phyloP scores from a whole-genome alignment of 1,139 yeast species.

The Geotrichum phurueaensis region DNA sequence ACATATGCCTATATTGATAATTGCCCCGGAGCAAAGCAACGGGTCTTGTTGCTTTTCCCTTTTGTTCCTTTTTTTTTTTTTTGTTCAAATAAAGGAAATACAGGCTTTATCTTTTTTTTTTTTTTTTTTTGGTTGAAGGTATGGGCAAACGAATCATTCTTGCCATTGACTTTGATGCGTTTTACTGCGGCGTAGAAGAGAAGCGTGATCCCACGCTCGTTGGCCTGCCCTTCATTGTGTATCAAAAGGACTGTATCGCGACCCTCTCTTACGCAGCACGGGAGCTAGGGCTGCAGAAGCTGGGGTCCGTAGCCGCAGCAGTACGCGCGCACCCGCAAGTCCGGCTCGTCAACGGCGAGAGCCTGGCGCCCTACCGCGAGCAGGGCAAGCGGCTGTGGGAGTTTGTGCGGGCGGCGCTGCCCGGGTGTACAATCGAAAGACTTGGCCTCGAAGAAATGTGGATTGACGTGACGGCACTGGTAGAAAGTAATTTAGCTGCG shows the following conservation, averaged over 20 bases:
- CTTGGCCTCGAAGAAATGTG: slow-evolving; percentile 38
- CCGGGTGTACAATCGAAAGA: slow-evolving; percentile 31
- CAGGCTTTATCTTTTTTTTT: no score
- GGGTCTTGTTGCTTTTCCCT: no score
- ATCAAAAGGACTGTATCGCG: slow-evolving; percentile 35
- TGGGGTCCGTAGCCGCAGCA: slow-evolving; percentile 27
- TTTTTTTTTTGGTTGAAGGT: neutral
- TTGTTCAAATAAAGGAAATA: no score
- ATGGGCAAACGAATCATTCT: slow-evolving; percentile 20
- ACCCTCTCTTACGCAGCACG: slow-evolving; percentile 37
- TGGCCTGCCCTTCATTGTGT: slow-evolving; percentile 34
- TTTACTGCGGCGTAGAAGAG: slow-evolving; percentile 37
- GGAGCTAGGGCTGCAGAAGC: slow-evolving; percentile 32
- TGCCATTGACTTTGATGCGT: slow-evolving; percentile 36
- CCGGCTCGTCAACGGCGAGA: slow-evolving; percentile 36
- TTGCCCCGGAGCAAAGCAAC: no score
- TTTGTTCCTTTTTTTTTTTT: no score
- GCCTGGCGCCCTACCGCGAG: slow-evolving; percentile 31
- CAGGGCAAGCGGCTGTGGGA: slow-evolving; percentile 33
- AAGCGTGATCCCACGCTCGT: slow-evolving; percentile 29
- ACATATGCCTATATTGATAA: neutral
- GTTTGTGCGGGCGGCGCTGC: slow-evolving; percentile 27
- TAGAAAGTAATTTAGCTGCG: slow-evolving; percentile 21
- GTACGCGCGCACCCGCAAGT: slow-evolving; percentile 27
- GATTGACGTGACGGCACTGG: slow-evolving; percentile 30